Conservation (phyloP, 805 yeast species). For the Cyberlindnera sargentensis region DNA sequence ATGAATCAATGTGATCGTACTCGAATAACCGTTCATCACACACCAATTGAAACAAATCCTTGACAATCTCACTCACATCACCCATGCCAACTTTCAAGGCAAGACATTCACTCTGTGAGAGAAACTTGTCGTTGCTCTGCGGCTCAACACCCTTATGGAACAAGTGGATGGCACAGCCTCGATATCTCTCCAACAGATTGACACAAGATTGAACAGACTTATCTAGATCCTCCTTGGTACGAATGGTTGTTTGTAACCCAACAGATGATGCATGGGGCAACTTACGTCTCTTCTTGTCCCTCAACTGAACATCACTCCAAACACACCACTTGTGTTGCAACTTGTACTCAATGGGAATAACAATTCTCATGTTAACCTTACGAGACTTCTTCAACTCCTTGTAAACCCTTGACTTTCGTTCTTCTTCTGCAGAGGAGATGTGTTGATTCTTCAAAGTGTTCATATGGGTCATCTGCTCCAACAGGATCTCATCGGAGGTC, state of each 20-base stretch:
- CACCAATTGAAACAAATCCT: not conserved
- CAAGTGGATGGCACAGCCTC: not conserved
- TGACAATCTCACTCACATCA: not conserved
- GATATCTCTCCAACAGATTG: not conserved
- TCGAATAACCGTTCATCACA: slow-evolving; percentile 1
- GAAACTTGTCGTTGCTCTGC: not conserved
- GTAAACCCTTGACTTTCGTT: not conserved
- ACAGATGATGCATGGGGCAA: not conserved
- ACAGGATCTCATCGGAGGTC: not conserved
- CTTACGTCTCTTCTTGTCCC: not conserved
- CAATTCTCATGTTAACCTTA: not conserved
- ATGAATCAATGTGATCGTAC: not conserved
- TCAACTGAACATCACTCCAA: slow-evolving; percentile 1
- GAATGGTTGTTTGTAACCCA: not conserved
- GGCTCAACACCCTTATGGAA: not conserved
- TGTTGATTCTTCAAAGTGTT: slow-evolving; percentile 2
- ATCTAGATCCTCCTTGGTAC: not conserved
- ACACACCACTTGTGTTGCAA: slow-evolving; percentile 1
- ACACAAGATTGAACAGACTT: not conserved
- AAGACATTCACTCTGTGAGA: no score
- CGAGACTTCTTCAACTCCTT: not conserved
- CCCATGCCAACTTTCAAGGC: no score
- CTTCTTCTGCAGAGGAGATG: not conserved
- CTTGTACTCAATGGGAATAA: not conserved
- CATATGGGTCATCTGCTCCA: not conserved